phyloP scores from a whole-genome alignment of 306 rosid species.

The Lagenaria siceraria region DNA sequence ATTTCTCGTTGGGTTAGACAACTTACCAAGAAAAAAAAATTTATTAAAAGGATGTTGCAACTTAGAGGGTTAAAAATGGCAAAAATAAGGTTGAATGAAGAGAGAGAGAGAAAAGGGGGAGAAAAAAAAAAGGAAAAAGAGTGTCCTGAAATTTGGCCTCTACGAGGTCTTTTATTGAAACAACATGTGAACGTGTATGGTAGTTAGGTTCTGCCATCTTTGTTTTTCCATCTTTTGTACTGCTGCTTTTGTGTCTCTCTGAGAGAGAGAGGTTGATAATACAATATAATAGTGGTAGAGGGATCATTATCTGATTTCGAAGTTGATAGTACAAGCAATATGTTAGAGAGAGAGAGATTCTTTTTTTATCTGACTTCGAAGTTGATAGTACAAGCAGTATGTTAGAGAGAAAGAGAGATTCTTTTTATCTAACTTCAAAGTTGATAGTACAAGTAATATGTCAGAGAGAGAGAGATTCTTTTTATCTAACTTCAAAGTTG shows the following conservation, averaged over 20 bases:
- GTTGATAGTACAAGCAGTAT: too few relatives aligned
- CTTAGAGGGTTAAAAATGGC: not conserved
- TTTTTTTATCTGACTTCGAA: too few relatives aligned
- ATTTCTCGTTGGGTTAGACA: not conserved
- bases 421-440: too few relatives aligned
- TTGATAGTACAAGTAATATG: too few relatives aligned
- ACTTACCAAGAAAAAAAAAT: not conserved
- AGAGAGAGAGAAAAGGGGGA: not conserved
- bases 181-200: slow-evolving; percentile 11
- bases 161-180: not conserved
- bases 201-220: slow-evolving; percentile 10
- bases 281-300: too few relatives aligned
- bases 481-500: too few relatives aligned
- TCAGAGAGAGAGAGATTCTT: too few relatives aligned
- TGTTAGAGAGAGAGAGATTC: too few relatives aligned
- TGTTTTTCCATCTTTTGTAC: slow-evolving; percentile 6
- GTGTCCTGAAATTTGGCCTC: slow-evolving; percentile 1
- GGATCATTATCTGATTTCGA: too few relatives aligned
- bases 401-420: too few relatives aligned
- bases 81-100: not conserved
- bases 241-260: slow-evolving; percentile 4
- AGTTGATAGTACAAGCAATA: too few relatives aligned
- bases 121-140: not conserved
- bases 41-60: not conserved
- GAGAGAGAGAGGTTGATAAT: too few relatives aligned